Percentiles rank a stretch among this genome's conserved stretches.
phyloP scores from a whole-genome alignment of 257 asterid species.

The Solanum lycopersicoides region DNA sequence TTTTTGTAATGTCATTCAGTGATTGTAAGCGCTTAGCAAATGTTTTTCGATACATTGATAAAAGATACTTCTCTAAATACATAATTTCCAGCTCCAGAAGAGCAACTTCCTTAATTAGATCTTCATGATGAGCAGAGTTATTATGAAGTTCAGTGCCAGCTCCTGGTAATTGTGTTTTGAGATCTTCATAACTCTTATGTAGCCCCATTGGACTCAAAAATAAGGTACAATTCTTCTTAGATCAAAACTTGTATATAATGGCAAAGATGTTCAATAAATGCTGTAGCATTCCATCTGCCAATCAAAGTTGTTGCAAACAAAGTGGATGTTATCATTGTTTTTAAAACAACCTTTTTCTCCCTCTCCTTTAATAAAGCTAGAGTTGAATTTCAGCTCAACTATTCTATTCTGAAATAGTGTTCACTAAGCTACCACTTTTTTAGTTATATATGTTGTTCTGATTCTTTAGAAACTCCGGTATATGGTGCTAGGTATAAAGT shows the following conservation, averaged over 20 bases:
- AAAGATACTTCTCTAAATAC: constrained; percentile 68
- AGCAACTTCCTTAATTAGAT: constrained; percentile 63
- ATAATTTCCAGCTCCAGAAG: constrained; percentile 63
- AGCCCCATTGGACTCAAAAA: constrained; percentile 3
- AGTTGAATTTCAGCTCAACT: not conserved
- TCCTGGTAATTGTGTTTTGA: constrained; percentile 44
- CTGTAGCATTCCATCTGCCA: not conserved
- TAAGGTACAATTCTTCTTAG: not conserved
- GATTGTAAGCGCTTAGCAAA: constrained; percentile 32
- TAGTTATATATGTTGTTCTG: accelerated
- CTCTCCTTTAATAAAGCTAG: not conserved
- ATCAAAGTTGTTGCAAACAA: not conserved
- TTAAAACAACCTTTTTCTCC: not conserved
- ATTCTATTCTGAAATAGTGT: not conserved
- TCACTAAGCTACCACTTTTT: not conserved
- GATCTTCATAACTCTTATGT: constrained; percentile 14
- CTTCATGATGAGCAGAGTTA: constrained; percentile 29
- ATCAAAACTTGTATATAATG: not conserved
- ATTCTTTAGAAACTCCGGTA: not conserved
- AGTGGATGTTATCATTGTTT: not conserved
- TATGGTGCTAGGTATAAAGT: no score
- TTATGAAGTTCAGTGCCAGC: constrained; percentile 23
- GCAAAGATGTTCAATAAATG: not conserved
- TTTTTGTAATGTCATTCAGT: constrained; percentile 7
- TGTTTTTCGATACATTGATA: constrained; percentile 47